Base-by-base conservation (phyloP, 129 eudicot genomes). In the Artemisia tridentata region DNA sequence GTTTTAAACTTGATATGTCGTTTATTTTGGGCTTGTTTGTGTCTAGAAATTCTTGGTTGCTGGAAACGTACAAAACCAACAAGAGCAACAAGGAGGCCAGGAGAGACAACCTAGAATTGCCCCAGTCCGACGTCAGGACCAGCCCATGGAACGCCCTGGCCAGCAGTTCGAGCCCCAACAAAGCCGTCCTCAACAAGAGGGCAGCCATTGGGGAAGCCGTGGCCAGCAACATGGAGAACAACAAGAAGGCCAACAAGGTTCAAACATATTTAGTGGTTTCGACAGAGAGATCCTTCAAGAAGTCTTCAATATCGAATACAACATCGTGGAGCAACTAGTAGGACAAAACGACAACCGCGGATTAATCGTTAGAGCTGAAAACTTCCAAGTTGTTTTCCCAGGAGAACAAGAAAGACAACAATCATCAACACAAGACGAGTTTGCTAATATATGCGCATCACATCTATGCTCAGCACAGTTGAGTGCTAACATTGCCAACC, bases 11-110 rank as follows among this genome's bases (percentile, higher is more conserved):
- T n/a, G n/a, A 11, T 45, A 11, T 19, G 3, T 43, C 3, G 2
- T 21, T 3, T 7, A 5, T 55, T 31, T 38, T 20, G 8, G 5
- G 13, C 21, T 13, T 19, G 7, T 21, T 72, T 61, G 4, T 18
- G 7, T 56, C 41, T 49, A 89, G 92, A 84, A 79, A 57, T 89
- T 89, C 83, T 84, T 84, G 81, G 78, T 89, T 0, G 96, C 92
- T 29, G 96, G 96, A 67, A 86, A 84, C 68, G 72, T 52, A 1
- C 76, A 60, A 62, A 10, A 47, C 3, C 56, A 63, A 53, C 76
- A 20, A 57, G 68, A 48, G 8, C 73, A 66, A 27, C 56, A 29
- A 8, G 65, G 67, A 38, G 45, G 45, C 2, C 45, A 7, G 10
- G 45, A 38, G 45, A 38, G 45, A 38, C 45, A 38, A 38, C 45